Evolutionary conservation across 768 basidiomycete species (phyloP).

Genomic region (Scleroderma bovista): DNA sequence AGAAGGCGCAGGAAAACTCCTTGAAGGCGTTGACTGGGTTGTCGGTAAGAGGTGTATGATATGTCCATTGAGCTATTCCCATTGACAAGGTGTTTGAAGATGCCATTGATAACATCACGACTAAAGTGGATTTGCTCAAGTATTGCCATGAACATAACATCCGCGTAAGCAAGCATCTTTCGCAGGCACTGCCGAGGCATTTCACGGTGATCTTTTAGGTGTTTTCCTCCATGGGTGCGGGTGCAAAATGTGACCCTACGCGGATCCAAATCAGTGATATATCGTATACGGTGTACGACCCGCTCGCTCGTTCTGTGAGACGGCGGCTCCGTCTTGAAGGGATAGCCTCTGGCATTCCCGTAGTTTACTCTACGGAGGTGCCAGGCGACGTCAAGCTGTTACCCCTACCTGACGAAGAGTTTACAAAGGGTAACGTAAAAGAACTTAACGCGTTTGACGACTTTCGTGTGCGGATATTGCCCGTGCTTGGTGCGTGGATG

Average conservation of each 20-base stretch:
- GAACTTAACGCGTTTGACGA: constrained; percentile 89
- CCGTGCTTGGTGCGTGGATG: constrained; percentile 65
- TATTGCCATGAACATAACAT: constrained; percentile 78
- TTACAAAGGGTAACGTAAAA: constrained; percentile 80
- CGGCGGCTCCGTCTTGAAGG: constrained; percentile 61
- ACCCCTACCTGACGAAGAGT: constrained; percentile 89
- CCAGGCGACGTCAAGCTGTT: constrained; percentile 84
- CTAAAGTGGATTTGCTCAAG: constrained; percentile 90
- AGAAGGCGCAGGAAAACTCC: constrained; percentile 64
- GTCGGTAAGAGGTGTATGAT: constrained; percentile 50
- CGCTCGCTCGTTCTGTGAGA: constrained; percentile 87
- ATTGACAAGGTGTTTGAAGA: constrained; percentile 42
- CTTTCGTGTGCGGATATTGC: constrained; percentile 89
- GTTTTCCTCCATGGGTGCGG: constrained; percentile 96
- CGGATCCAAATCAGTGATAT: constrained; percentile 95
- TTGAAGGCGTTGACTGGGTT: constrained; percentile 92
- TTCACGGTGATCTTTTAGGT: constrained; percentile 40
- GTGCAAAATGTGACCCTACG: constrained; percentile 92
- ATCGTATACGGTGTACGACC: constrained; percentile 88
- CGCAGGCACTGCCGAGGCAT: not conserved
- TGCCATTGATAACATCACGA: constrained; percentile 96
- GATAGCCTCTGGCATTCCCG: constrained; percentile 67
- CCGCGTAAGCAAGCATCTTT: constrained; percentile 48
- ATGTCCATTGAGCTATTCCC: constrained; percentile 1
- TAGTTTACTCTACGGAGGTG: constrained; percentile 94